Evolutionary conservation across 352 stramenopile species (phyloP).

Genomic region (Globisporangium recalcitrans): DNA sequence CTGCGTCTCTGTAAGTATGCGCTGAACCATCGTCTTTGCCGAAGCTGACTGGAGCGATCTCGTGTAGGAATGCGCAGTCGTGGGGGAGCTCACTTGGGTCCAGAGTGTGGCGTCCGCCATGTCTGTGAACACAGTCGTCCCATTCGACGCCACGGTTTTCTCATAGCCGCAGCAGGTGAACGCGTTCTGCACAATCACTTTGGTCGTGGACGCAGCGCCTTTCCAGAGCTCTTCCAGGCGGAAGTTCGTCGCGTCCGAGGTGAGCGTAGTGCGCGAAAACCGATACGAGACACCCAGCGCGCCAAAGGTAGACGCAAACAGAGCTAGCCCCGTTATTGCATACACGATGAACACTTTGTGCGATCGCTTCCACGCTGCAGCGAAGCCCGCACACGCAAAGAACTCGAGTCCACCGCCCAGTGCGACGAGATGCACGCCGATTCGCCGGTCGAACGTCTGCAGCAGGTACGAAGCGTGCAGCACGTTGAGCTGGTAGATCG

Average conservation of each 20-base stretch:
- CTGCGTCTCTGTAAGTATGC: conserved; percentile 10
- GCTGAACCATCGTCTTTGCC: background rate
- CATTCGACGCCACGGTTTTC: conserved; percentile 23
- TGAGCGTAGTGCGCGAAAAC: conserved; percentile 12
- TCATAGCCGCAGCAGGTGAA: conserved; percentile 47
- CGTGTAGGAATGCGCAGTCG: conserved; percentile 18
- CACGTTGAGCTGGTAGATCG: conserved; percentile 61
- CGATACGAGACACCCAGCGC: conserved; percentile 39
- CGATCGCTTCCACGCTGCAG: conserved; percentile 23
- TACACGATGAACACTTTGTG: conserved; percentile 27
- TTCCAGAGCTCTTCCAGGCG: conserved; percentile 25
- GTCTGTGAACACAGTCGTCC: conserved; percentile 29
- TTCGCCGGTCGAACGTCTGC: conserved; percentile 42
- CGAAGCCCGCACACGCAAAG: conserved; percentile 30
- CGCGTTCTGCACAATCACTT: conserved; percentile 46
- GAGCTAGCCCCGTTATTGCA: conserved; percentile 21
- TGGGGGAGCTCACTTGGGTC: conserved; percentile 20
- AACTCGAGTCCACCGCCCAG: conserved; percentile 32
- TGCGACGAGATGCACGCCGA: conserved; percentile 44
- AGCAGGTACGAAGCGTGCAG: conserved; percentile 58
- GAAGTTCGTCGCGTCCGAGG: conserved; percentile 2
- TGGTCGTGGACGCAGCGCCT: conserved; percentile 24
- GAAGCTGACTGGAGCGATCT: background rate
- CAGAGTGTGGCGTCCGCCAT: conserved; percentile 28
- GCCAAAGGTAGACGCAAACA: conserved; percentile 42